These are phyloP conservation scores for Amanita pallidorosea DNA, from an alignment of 768 basidiomycete genomes.

Conservation along the genomic window DNA sequence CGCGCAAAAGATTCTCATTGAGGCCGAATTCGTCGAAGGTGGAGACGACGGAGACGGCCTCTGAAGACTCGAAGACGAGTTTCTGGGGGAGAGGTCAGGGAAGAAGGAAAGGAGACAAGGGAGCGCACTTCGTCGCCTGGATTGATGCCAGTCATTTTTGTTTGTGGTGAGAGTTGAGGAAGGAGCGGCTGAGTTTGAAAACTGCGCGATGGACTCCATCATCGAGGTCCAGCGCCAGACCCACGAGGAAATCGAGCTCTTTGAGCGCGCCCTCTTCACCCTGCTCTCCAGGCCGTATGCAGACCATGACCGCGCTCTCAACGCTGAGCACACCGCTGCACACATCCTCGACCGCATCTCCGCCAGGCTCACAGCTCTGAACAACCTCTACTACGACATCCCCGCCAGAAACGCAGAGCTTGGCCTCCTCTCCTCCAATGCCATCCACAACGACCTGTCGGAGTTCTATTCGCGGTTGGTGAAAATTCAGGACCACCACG, in stretches of 20 bases:
- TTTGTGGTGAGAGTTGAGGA: conserved; percentile 27
- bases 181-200: conserved; percentile 50
- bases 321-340: conserved; percentile 81
- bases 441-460: conserved; percentile 62
- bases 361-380: conserved; percentile 52
- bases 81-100: conserved; percentile 34
- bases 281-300: conserved; percentile 61
- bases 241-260: conserved; percentile 92
- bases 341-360: conserved; percentile 83
- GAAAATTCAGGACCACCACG: conserved; percentile 94
- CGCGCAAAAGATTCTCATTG: conserved; percentile 92
- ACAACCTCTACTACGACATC: conserved; percentile 69
- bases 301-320: conserved; percentile 53
- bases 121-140: conserved; percentile 70
- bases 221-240: conserved; percentile 91
- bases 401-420: conserved; percentile 62
- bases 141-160: conserved; percentile 72
- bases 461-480: conserved; percentile 95
- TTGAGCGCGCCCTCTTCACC: conserved; percentile 78
- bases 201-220: conserved; percentile 71
- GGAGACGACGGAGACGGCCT: conserved; percentile 80
- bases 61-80: conserved; percentile 93
- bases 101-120: conserved; percentile 10
- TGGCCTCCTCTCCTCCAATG: conserved; percentile 45
- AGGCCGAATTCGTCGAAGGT: conserved; percentile 86